Evolutionary conservation across 2,329 filamentous ascomycete genomes (phyloP).

Genomic region (Byssoonygena ceratinophila): DNA sequence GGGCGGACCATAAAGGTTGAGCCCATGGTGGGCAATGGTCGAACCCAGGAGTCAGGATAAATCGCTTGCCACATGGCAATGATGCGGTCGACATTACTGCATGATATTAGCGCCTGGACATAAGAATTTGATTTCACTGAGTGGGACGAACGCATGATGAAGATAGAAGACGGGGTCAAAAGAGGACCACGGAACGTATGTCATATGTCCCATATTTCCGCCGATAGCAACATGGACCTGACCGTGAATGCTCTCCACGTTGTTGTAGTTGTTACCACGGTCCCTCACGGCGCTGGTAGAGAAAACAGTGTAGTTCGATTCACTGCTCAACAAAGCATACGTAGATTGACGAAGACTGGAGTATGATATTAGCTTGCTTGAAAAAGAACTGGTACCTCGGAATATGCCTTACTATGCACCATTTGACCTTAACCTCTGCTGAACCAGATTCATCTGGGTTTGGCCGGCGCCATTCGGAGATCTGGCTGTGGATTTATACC

Average conservation of each 20-base stretch:
- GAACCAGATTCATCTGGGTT: conserved; percentile 16
- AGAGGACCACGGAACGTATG: conserved; percentile 58
- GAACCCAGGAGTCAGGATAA: conserved; percentile 57
- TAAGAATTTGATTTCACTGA: neutral
- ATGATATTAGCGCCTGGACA: neutral
- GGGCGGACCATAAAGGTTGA: conserved; percentile 51
- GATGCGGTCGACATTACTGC: conserved; percentile 59
- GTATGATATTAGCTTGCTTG: conserved; percentile 3
- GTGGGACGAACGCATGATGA: conserved; percentile 47
- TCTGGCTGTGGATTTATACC: conserved; percentile 17
- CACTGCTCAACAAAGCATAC: conserved; percentile 23
- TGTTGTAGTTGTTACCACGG: conserved; percentile 18
- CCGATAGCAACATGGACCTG: conserved; percentile 46
- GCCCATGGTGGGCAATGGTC: conserved; percentile 44
- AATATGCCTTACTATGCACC: conserved; percentile 18
- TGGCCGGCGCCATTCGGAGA: conserved; percentile 16
- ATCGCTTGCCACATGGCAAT: conserved; percentile 69
- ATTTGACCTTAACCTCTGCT: conserved; percentile 17
- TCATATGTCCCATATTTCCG: conserved; percentile 54
- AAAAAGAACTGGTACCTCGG: neutral
- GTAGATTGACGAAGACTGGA: conserved; percentile 19
- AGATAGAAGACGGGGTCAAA: conserved; percentile 74
- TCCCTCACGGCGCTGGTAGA: conserved; percentile 18
- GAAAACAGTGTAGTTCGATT: conserved; percentile 23
- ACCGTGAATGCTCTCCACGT: conserved; percentile 40